Percentiles rank a stretch among this genome's conserved stretches.
Evolutionary conservation across 164 flowering plant species (phyloP).

Genomic region (Pachysandra terminalis): DNA sequence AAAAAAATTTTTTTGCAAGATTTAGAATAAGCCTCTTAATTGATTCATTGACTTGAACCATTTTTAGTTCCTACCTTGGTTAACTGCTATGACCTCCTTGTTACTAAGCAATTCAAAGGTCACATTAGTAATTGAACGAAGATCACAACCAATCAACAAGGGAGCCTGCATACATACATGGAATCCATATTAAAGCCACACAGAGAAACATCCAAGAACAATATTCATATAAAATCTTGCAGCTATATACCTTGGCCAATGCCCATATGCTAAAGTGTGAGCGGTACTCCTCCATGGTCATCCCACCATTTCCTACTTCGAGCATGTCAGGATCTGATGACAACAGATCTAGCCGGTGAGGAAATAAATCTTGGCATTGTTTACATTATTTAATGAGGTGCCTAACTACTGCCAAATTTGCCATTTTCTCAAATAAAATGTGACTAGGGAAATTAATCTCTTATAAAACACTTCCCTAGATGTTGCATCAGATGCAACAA

Average conservation of each 20-base stretch:
- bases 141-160: slow-evolving; percentile 69
- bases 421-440: too few species aligned
- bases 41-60: neutral
- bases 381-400: neutral
- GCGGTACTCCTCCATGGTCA: slow-evolving; percentile 72
- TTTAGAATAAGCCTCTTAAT: too few species aligned
- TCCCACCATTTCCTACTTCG: slow-evolving; percentile 90
- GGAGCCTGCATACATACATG: slow-evolving; percentile 53
- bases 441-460: too few species aligned
- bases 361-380: neutral
- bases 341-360: neutral
- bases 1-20: neutral
- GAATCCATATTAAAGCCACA: neutral
- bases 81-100: slow-evolving; percentile 70
- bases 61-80: slow-evolving; percentile 48
- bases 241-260: slow-evolving; percentile 45
- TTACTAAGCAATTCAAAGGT: slow-evolving; percentile 53
- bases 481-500: too few species aligned
- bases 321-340: slow-evolving; percentile 84
- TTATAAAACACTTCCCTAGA: too few species aligned
- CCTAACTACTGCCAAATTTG: too few species aligned
- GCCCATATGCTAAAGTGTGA: slow-evolving; percentile 94
- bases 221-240: neutral
- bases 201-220: too few species aligned
- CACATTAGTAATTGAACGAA: slow-evolving; percentile 40